Conservation (phyloP, 208 protist species). For the Leishmania gerbilli region DNA sequence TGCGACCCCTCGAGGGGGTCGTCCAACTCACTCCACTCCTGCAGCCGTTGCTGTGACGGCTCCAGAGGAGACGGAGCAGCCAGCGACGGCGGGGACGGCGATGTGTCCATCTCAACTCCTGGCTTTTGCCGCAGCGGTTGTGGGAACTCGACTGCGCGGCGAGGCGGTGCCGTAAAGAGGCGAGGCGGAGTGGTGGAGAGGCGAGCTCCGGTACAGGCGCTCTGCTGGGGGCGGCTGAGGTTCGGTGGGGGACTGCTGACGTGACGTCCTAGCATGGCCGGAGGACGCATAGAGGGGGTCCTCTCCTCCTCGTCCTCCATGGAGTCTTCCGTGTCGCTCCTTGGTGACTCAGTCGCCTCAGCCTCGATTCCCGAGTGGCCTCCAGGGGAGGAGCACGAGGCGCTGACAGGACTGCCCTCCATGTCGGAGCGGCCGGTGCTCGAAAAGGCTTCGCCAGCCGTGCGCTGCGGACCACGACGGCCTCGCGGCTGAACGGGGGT, state of each 20-base stretch:
- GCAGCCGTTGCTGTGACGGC: background rate
- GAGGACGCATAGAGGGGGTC: conserved; percentile 26
- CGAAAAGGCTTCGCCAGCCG: background rate
- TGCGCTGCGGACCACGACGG: background rate
- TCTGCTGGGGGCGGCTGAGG: conserved; percentile 6
- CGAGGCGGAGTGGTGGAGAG: background rate
- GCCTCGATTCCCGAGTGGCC: background rate
- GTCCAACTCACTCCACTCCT: background rate
- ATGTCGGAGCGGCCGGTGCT: background rate
- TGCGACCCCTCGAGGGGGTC: background rate
- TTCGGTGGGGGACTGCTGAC: conserved; percentile 27
- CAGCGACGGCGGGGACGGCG: background rate
- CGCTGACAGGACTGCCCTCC: background rate
- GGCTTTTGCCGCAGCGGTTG: background rate
- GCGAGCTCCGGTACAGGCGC: background rate
- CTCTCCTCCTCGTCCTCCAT: conserved; percentile 10
- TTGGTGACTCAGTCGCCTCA: background rate
- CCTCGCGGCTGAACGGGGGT: background rate
- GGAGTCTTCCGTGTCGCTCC: background rate
- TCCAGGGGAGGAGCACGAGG: background rate
- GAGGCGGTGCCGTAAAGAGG: background rate
- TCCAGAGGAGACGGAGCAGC: background rate
- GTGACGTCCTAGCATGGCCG: conserved; percentile 22
- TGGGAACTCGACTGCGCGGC: background rate
- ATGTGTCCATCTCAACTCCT: background rate